phyloP scores from a whole-genome alignment of 805 yeast species.

The Starmerella stellata region DNA sequence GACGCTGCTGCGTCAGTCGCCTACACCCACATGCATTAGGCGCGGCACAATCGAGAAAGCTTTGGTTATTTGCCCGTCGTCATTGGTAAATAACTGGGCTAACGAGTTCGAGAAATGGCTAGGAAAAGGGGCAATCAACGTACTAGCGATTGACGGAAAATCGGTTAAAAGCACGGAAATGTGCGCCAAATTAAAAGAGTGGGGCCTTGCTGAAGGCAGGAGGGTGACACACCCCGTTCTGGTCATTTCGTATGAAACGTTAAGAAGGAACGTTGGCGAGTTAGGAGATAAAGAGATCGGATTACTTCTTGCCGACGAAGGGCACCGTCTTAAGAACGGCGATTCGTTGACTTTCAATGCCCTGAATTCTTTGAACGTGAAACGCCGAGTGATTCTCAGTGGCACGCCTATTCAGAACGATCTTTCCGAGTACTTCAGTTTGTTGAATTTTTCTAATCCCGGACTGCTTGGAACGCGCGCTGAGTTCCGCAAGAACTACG shows the following conservation, averaged over 20 bases:
- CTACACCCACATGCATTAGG: conserved; percentile 38
- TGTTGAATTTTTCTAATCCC: conserved; percentile 84
- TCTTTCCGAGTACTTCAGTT: conserved; percentile 78
- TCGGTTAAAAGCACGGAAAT: conserved; percentile 49
- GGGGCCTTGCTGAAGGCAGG: conserved; percentile 82
- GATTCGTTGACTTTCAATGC: conserved; percentile 85
- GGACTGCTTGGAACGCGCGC: conserved; percentile 69
- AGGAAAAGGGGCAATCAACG: conserved; percentile 76
- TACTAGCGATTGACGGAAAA: conserved; percentile 86
- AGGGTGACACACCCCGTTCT: conserved; percentile 82
- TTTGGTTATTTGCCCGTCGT: conserved; percentile 87
- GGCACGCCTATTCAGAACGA: conserved; percentile 98
- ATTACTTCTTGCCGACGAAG: conserved; percentile 68
- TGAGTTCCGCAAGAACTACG: conserved; percentile 75
- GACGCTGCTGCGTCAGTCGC: conserved; percentile 79
- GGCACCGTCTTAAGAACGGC: conserved; percentile 69
- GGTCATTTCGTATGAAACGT: conserved; percentile 84
- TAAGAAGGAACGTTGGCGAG: conserved; percentile 65
- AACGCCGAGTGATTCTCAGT: conserved; percentile 75
- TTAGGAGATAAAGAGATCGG: conserved; percentile 69
- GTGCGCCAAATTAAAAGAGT: conserved; percentile 46
- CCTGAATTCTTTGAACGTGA: conserved; percentile 62
- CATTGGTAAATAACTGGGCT: conserved; percentile 91
- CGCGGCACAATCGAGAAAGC: conserved; percentile 71
- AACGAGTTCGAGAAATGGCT: conserved; percentile 89